Conservation (phyloP, 2,329 filamentous ascomycete species). For the Pyricularia grisea region DNA sequence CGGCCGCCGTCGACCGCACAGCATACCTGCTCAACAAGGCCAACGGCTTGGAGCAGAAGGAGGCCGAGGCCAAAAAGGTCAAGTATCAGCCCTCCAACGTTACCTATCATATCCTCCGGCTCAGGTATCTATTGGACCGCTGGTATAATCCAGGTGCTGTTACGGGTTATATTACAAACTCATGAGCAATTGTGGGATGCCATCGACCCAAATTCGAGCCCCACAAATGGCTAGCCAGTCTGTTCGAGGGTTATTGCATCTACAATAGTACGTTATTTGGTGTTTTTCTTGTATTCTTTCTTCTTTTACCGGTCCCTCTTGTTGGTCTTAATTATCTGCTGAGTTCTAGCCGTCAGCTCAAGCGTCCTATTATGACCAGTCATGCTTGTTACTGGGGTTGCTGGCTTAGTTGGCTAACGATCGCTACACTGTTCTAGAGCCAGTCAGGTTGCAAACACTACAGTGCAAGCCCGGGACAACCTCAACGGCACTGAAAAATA, state of each 20-base stretch:
- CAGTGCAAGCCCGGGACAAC: not conserved
- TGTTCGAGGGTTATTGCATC: not conserved
- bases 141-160: constrained; percentile 3
- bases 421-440: not conserved
- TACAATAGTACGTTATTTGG: not conserved
- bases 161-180: constrained; percentile 1
- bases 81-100: constrained; percentile 2
- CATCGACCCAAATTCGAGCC: not conserved
- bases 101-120: constrained; percentile 3
- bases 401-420: not conserved
- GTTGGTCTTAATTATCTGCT: not conserved
- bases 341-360: not conserved
- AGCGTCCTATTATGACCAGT: not conserved
- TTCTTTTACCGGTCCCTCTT: too few species aligned
- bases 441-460: not conserved
- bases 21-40: constrained; percentile 2
- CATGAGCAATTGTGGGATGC: not conserved
- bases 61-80: constrained; percentile 3
- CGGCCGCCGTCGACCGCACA: not conserved
- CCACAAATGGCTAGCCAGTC: not conserved
- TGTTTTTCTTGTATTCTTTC: not conserved
- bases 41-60: constrained; percentile 1
- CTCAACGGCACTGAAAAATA: not conserved
- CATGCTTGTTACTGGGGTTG: not conserved
- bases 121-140: constrained; percentile 5